These are phyloP conservation scores for Candida qinlingensis DNA, from an alignment of 805 yeast species.

Conservation along the genomic window DNA sequence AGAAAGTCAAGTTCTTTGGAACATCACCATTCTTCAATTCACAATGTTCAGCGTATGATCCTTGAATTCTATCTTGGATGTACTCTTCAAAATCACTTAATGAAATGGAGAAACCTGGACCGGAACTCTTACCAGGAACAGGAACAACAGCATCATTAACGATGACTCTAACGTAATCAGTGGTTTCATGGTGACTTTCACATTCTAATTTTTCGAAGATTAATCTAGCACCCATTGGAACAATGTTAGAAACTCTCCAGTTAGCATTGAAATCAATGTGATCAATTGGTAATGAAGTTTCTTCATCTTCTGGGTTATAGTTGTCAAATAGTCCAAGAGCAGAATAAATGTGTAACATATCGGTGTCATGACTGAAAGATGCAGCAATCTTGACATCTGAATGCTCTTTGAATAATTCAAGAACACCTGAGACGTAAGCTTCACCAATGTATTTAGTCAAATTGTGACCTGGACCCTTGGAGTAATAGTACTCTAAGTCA, in stretches of 20 bases:
- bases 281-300: constrained; percentile 29
- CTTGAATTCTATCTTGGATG: constrained; percentile 10
- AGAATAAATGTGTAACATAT: constrained; percentile 43
- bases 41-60: constrained; percentile 14
- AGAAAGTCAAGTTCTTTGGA: constrained; percentile 24
- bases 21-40: constrained; percentile 6
- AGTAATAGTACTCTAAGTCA: constrained; percentile 41
- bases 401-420: constrained; percentile 32
- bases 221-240: constrained; percentile 43
- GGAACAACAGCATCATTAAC: constrained; percentile 49
- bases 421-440: constrained; percentile 42
- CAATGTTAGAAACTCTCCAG: constrained; percentile 41
- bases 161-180: constrained; percentile 36
- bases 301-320: neutral
- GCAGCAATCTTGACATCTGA: constrained; percentile 36
- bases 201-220: constrained; percentile 41
- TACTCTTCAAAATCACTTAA: constrained; percentile 23
- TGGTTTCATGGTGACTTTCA: constrained; percentile 16
- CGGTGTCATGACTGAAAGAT: constrained; percentile 53
- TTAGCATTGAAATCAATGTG: constrained; percentile 38
- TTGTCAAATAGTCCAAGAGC: constrained; percentile 40
- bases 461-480: constrained; percentile 44
- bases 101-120: constrained; percentile 43
- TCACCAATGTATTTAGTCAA: constrained; percentile 37
- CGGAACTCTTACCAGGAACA: constrained; percentile 33